A percentile compares a stretch with the other conserved stretches of the same genome.
phyloP scores from a whole-genome alignment of 495 filamentous ascomycete genomes.

The Xylona heveae region DNA sequence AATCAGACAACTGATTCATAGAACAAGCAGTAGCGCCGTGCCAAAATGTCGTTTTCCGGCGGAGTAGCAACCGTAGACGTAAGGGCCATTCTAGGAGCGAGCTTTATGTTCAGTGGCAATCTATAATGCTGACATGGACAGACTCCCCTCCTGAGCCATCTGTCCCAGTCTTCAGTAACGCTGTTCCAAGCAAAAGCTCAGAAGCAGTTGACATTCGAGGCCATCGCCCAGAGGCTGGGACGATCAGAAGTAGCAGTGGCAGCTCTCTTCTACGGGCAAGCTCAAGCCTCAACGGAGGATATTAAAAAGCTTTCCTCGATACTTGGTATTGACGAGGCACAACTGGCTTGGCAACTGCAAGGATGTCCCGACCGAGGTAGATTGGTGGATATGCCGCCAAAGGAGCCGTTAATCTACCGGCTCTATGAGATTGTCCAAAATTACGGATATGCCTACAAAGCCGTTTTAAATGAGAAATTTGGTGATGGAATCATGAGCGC shows the following conservation, averaged over 20 bases:
- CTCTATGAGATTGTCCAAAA: conserved; percentile 96
- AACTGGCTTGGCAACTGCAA: conserved; percentile 37
- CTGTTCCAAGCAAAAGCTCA: conserved; percentile 73
- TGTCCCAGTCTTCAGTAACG: conserved; percentile 45
- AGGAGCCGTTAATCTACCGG: conserved; percentile 82
- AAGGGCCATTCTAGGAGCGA: no score
- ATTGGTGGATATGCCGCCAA: conserved; percentile 81
- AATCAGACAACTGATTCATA: no score
- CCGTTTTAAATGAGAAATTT: conserved; percentile 94
- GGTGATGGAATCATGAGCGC: conserved; percentile 98
- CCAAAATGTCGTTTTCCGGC: no score
- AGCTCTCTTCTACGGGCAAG: conserved; percentile 89
- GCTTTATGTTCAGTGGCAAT: no score
- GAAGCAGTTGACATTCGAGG: conserved; percentile 57
- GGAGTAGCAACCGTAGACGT: no score
- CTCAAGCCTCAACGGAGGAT: conserved; percentile 58
- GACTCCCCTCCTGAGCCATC: conserved; percentile 20
- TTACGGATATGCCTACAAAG: conserved; percentile 95
- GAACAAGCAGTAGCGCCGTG: no score
- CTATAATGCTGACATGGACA: no score
- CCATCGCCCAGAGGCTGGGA: conserved; percentile 52
- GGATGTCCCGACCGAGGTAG: conserved; percentile 68
- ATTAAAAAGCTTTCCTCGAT: conserved; percentile 45
- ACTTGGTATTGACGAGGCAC: conserved; percentile 36
- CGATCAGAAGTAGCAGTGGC: conserved; percentile 81